Conservation (phyloP, 192 early-diverging fungal species). For the Coemansia umbellata region DNA sequence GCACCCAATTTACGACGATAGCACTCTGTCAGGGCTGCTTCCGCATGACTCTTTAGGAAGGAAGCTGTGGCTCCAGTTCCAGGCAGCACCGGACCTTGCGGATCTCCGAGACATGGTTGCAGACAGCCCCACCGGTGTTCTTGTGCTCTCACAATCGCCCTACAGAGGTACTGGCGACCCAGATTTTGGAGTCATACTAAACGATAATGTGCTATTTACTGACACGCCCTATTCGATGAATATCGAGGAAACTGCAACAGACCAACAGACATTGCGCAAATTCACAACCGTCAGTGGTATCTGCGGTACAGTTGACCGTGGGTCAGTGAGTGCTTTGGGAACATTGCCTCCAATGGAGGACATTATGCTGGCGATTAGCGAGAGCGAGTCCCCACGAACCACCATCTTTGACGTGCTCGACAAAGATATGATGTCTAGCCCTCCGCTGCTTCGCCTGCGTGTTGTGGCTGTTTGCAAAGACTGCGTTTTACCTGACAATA, state of each 20-base stretch:
- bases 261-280: slow-evolving; percentile 2
- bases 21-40: slow-evolving; percentile 3
- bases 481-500: slow-evolving; percentile 18
- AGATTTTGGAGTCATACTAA: slow-evolving; percentile 21
- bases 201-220: slow-evolving; percentile 42
- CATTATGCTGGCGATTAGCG: slow-evolving; percentile 24
- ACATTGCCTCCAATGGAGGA: slow-evolving; percentile 47
- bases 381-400: slow-evolving; percentile 29
- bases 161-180: neutral
- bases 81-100: slow-evolving; percentile 17
- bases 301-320: slow-evolving; percentile 28
- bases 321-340: slow-evolving; percentile 30
- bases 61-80: slow-evolving; percentile 36
- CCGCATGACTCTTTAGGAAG: slow-evolving; percentile 30
- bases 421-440: neutral
- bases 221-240: slow-evolving; percentile 3
- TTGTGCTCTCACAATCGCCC: slow-evolving; percentile 21
- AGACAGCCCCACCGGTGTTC: slow-evolving; percentile 15
- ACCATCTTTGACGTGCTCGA: slow-evolving; percentile 46
- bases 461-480: neutral
- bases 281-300: slow-evolving; percentile 44
- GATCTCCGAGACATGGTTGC: slow-evolving; percentile 42
- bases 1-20: neutral
- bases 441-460: slow-evolving; percentile 24
- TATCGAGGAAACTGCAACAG: neutral